Evolutionary conservation across 352 stramenopile species (phyloP).

Genomic region (Globisporangium alternatum): DNA sequence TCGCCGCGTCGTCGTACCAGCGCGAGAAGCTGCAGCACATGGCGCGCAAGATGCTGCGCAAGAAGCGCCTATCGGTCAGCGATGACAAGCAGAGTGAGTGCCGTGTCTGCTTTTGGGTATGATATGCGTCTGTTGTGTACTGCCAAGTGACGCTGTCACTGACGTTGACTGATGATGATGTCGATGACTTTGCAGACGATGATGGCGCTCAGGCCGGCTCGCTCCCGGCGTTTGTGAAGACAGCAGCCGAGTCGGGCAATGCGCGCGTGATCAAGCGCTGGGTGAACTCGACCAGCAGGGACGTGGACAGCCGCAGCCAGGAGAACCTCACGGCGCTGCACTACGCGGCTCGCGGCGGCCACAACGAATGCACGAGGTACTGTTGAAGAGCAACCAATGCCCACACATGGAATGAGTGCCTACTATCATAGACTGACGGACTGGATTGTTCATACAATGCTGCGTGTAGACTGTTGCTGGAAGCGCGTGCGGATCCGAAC

Average conservation of each 20-base stretch:
- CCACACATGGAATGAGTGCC: not conserved
- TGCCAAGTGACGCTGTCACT: not conserved
- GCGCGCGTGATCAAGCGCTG: constrained; percentile 79
- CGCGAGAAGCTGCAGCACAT: constrained; percentile 78
- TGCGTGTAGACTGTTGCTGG: constrained; percentile 41
- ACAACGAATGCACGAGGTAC: constrained; percentile 74
- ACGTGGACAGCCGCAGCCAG: constrained; percentile 61
- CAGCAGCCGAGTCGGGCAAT: constrained; percentile 72
- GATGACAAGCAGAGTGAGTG: constrained; percentile 43
- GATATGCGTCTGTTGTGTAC: not conserved
- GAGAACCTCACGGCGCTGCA: constrained; percentile 84
- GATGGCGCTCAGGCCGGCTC: constrained; percentile 30
- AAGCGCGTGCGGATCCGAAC: constrained; percentile 61
- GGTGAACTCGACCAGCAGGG: constrained; percentile 62
- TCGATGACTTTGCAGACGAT: constrained; percentile 21
- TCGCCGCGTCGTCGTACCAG: constrained; percentile 74
- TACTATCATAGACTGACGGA: not conserved
- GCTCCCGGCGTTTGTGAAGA: constrained; percentile 60
- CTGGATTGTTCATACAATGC: not conserved
- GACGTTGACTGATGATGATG: not conserved
- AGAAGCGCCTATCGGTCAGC: constrained; percentile 50
- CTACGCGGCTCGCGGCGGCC: constrained; percentile 66
- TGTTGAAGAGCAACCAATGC: not conserved
- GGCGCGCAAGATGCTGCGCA: constrained; percentile 70
- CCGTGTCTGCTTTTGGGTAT: not conserved